Evolutionary conservation across 495 filamentous ascomycete species (phyloP), one percentile per base, ranked within the genome.

Genomic region (Tuber indicum): DNA sequence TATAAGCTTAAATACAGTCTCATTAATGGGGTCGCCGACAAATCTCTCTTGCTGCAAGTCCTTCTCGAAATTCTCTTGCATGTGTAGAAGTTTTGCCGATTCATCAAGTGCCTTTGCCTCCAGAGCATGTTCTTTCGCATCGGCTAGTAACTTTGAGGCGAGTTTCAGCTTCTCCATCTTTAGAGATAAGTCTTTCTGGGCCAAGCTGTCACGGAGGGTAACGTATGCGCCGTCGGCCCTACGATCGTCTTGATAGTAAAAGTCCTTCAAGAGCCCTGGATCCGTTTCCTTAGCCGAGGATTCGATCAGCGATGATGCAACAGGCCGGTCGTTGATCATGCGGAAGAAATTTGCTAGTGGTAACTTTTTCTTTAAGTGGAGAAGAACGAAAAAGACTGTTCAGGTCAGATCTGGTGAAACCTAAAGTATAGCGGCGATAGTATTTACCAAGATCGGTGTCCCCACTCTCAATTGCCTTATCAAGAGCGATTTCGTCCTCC

Each of bases 201-300:
- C 79, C 14, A 84, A 32, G 32, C 75, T 93, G 86, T 99, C 95
- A 21, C 89, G 87, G 69, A 98, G 83, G 70, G 98, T 91, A 10
- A 98, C 90, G 76, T 94, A 91, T 1, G 96, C 91, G 26, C 96
- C 94, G 77, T 99, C 96, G 39, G 93, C 86, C 0, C 94, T 91
- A 10, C 94, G 92, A 84, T 99, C 96, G 81, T 98, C 96, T 86
- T 98, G 96, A 82, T 99, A 98, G 85, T 95, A 99, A 41, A 99
- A 87, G 84, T 98, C 96, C 82, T 98, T 98, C 17, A 98, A 89
- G 16, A 99, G 84, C 32, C 96, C 92, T 5, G 87, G 88, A 81
- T 98, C 96, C 72, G 93, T 90, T 39, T 88, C 88, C 71, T 87
- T 86, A 2, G 96, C 95, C 0, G 90, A 91, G 2, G 93, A 89